These are phyloP conservation scores for Xerocomus spinulosus DNA, from an alignment of 768 basidiomycete species.

Conservation along the genomic window DNA sequence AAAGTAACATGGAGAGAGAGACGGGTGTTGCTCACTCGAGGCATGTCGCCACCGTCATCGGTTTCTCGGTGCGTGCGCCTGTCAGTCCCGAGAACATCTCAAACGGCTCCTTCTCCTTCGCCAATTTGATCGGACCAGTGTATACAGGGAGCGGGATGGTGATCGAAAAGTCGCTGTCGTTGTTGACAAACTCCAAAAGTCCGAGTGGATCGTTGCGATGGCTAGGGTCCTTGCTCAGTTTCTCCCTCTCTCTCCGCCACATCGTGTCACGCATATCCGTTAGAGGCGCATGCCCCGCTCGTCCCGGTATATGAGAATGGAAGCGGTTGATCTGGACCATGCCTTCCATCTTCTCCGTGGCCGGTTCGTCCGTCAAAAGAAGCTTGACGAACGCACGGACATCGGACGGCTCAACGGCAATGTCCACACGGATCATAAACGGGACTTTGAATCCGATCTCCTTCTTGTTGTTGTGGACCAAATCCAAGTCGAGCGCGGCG, in stretches of 20 bases:
- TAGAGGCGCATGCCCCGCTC: not conserved
- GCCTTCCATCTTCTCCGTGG: not conserved
- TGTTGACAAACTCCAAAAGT: no score
- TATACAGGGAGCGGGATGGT: not conserved
- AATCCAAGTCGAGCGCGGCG: not conserved
- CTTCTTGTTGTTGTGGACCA: not conserved
- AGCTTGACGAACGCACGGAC: not conserved
- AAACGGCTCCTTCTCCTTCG: not conserved
- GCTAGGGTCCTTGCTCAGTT: not conserved
- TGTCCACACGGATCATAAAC: not conserved
- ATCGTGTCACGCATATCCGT: not conserved
- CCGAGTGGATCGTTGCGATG: not conserved
- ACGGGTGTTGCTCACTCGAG: not conserved
- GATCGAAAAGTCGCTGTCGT: not conserved
- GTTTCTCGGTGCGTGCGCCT: not conserved
- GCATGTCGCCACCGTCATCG: not conserved
- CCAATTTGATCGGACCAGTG: not conserved
- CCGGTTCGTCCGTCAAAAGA: not conserved
- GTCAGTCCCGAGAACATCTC: not conserved
- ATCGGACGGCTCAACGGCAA: not conserved
- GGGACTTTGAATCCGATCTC: not conserved
- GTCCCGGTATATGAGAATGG: not conserved
- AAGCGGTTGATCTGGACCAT: not conserved
- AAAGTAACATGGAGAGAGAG: not conserved
- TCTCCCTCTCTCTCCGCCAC: not conserved